These are phyloP conservation scores for Polygonum aviculare DNA, from an alignment of 148 eudicot species.

Conservation along the genomic window DNA sequence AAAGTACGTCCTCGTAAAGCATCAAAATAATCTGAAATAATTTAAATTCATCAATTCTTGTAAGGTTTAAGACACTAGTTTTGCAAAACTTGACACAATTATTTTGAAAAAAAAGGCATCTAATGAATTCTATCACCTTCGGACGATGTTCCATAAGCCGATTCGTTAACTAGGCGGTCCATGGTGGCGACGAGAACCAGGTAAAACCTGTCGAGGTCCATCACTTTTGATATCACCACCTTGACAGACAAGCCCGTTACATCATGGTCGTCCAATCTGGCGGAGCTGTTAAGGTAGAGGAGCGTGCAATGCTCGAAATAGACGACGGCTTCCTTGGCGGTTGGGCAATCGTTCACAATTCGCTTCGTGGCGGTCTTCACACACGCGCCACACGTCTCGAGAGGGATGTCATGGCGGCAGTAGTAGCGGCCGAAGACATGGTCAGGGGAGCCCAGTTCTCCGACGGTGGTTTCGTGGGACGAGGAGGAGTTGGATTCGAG, in stretches of 20 bases:
- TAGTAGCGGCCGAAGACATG: slow-evolving; percentile 16
- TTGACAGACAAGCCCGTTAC: not conserved
- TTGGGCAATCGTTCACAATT: not conserved
- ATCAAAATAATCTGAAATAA: too few relatives aligned
- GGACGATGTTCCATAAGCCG: not conserved
- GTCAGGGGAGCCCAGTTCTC: not conserved
- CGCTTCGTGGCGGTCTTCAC: not conserved
- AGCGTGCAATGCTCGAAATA: not conserved
- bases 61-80: too few relatives aligned
- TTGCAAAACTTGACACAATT: too few relatives aligned
- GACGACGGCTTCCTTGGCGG: slow-evolving; percentile 8
- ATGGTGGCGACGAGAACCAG: not conserved
- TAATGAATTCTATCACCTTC: not conserved
- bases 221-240: not conserved
- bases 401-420: slow-evolving; percentile 16
- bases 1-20: too few relatives aligned
- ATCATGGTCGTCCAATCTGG: not conserved
- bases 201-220: not conserved
- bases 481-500: not conserved
- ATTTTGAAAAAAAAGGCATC: too few relatives aligned
- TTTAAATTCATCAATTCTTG: too few relatives aligned
- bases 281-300: not conserved
- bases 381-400: slow-evolving; percentile 8
- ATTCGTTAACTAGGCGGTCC: not conserved
- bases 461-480: slow-evolving; percentile 11